Conservation (phyloP, 345 rosid species). For the Excoecaria agallocha region DNA sequence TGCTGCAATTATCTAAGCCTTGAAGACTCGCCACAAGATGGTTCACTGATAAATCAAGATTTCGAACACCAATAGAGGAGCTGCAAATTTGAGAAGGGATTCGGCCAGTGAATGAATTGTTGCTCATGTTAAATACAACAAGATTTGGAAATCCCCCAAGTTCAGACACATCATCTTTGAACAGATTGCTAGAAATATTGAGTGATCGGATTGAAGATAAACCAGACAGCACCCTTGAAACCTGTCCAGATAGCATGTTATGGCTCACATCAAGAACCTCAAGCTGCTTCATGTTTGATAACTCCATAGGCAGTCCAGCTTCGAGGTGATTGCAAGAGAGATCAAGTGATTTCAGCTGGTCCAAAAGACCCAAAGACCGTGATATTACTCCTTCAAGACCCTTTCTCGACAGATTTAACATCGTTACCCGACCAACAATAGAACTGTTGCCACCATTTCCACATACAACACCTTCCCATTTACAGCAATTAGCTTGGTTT, state of each 20-base stretch:
- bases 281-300: conserved; percentile 63
- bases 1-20: conserved; percentile 53
- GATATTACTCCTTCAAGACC: conserved; percentile 63
- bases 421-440: conserved; percentile 42
- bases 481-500: conserved; percentile 49
- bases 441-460: conserved; percentile 23
- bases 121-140: conserved; percentile 66
- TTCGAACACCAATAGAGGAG: conserved; percentile 40
- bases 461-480: conserved; percentile 87
- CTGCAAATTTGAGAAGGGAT: conserved; percentile 51
- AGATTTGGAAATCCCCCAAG: conserved; percentile 50
- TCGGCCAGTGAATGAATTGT: conserved; percentile 62
- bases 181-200: conserved; percentile 67
- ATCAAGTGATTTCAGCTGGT: conserved; percentile 54
- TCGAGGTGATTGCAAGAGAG: conserved; percentile 62
- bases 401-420: conserved; percentile 46
- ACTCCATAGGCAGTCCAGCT: conserved; percentile 55
- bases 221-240: conserved; percentile 52
- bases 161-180: conserved; percentile 50
- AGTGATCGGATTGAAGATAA: conserved; percentile 48
- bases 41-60: conserved; percentile 75
- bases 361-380: conserved; percentile 48
- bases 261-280: conserved; percentile 87
- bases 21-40: conserved; percentile 57
- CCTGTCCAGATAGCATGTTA: conserved; percentile 60